These are phyloP conservation scores for Curvularia hawaiiensis DNA, from an alignment of 2,329 filamentous ascomycete species.

Conservation along the genomic window DNA sequence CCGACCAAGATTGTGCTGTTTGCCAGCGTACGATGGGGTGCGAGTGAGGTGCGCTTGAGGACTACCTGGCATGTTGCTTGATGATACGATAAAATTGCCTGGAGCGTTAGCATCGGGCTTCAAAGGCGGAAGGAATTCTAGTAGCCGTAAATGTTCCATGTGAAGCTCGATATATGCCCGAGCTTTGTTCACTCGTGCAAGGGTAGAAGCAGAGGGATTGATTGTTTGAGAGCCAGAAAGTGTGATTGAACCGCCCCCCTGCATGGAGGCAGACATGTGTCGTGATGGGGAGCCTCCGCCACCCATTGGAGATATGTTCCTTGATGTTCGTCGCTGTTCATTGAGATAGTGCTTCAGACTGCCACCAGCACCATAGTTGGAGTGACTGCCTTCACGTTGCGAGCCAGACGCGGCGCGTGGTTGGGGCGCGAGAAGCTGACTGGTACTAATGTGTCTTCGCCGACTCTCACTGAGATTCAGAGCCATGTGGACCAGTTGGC, in stretches of 20 bases:
- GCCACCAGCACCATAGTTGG: conserved; percentile 54
- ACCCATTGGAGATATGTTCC: conserved; percentile 65
- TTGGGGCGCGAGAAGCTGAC: conserved; percentile 58
- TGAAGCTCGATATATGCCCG: conserved; percentile 85
- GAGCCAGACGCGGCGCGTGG: conserved; percentile 54
- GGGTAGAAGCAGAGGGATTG: conserved; percentile 77
- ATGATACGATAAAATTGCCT: conserved; percentile 48
- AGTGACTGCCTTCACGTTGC: conserved; percentile 47
- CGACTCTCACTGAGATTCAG: conserved; percentile 84
- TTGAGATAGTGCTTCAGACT: conserved; percentile 73
- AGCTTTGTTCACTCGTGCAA: conserved; percentile 82
- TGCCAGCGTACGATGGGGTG: conserved; percentile 44
- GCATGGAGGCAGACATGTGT: conserved; percentile 37
- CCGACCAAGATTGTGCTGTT: conserved; percentile 62
- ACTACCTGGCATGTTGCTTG: conserved; percentile 50
- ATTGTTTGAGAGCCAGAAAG: conserved; percentile 51
- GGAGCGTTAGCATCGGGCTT: conserved; percentile 53
- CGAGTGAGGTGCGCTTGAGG: conserved; percentile 48
- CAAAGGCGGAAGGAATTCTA: conserved; percentile 79
- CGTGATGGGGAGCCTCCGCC: conserved; percentile 38
- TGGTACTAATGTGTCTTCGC: conserved; percentile 64
- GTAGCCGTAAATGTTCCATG: conserved; percentile 78
- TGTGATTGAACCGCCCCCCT: conserved; percentile 32
- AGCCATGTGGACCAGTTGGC: conserved; percentile 92
- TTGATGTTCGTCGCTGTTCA: conserved; percentile 68